A percentile compares a stretch with the other conserved stretches of the same genome.
These are phyloP conservation scores for Eutrema salsugineum DNA, from an alignment of 441 rosid genomes.

Conservation along the genomic window DNA sequence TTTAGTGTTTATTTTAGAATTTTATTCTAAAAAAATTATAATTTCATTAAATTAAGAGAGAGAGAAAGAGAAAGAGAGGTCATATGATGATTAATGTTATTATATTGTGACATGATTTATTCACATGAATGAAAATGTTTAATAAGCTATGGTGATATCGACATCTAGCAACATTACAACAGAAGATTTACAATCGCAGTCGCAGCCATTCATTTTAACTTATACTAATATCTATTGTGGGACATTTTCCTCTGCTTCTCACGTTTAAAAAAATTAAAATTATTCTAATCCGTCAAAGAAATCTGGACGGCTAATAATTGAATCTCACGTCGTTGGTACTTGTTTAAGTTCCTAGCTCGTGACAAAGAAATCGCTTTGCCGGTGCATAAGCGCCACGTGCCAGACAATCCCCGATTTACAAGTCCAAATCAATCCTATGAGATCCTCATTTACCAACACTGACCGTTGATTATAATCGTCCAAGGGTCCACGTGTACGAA, in stretches of 20 bases:
- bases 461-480: conserved; percentile 18
- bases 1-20: neutral
- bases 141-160: neutral
- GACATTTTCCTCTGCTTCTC: neutral
- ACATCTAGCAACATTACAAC: neutral
- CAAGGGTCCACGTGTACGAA: conserved; percentile 21
- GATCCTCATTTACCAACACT: neutral
- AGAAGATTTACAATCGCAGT: neutral
- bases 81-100: conserved; percentile 3
- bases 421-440: conserved; percentile 7
- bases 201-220: neutral
- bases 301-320: neutral
- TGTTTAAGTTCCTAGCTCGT: conserved; percentile 3
- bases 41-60: neutral
- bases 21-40: neutral
- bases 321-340: neutral
- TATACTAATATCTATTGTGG: neutral
- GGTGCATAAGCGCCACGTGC: conserved; percentile 24
- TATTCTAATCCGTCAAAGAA: neutral
- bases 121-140: neutral
- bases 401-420: neutral
- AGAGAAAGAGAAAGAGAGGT: neutral
- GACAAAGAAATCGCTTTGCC: conserved; percentile 18
- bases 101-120: neutral
- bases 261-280: neutral